Evolutionary conservation across 192 early-diverging fungal species (phyloP), one percentile per base, ranked within the genome.

Genomic region (Irineochytrium annulatum): DNA sequence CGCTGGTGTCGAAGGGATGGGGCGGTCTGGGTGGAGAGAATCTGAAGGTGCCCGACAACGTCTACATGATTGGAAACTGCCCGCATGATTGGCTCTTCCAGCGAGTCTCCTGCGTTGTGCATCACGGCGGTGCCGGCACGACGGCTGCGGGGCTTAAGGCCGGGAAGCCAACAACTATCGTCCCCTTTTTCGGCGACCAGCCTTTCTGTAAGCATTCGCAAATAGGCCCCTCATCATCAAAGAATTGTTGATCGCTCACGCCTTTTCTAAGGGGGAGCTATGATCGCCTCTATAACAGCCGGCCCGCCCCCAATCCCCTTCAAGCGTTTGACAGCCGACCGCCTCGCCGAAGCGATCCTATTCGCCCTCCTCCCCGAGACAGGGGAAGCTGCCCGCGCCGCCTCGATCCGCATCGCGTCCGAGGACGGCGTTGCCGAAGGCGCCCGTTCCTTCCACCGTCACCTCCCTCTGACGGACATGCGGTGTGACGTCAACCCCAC

Each of bases 41-140:
- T 59, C 56, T 78, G 29, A 58, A 64, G 2, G 68, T 71, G 55
- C 85, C 82, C 20, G 63, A 72, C 3, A 60, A 57, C 4, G 78
- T 89, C 28, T 78, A 75, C 35, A 60, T 68, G 65, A 49, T 88
- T 30, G 71, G 79, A 29, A 79, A 70, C 27, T 60, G 83, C 19
- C 89, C 89, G 2, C 89, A 91, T 51, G 89, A 91, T 64, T 91
- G 87, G 87, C 65, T 91, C 29, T 91, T 91, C 64, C 78, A 82
- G 6, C 60, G 77, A 35, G 58, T 86, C 3, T 39, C 73, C 5
- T 87, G 72, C 6, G 86, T 88, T 17, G 77, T 89, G 5, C 89
- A 91, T 68, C 89, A 91, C 59, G 89, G 89, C 45, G 89, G 89
- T 24, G 87, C 89, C 3, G 89, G 89, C 5, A 90, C 89, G 3